Evolutionary conservation across 345 rosid genomes (phyloP).

Genomic region (Lepidium africanum): DNA sequence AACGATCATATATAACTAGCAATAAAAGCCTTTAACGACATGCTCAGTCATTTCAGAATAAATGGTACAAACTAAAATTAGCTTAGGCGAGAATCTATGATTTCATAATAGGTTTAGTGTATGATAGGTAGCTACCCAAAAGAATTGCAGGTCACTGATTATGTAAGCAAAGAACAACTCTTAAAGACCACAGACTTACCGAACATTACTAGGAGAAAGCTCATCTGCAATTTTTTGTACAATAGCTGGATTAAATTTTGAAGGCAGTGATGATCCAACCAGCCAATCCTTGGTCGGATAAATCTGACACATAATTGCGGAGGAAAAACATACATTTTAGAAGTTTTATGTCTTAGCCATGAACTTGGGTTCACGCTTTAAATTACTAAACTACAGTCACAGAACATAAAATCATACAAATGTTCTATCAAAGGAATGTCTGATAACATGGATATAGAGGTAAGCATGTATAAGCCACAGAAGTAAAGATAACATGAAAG

Average conservation of each 20-base stretch:
- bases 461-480: background rate
- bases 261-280: conserved; percentile 70
- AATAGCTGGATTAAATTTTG: conserved; percentile 47
- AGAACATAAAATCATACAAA: background rate
- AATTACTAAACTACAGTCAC: background rate
- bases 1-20: background rate
- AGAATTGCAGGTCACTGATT: background rate
- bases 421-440: background rate
- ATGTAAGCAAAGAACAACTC: background rate
- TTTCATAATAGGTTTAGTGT: background rate
- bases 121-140: background rate
- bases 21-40: background rate
- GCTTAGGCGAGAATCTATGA: background rate
- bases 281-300: conserved; percentile 84
- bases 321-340: background rate
- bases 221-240: conserved; percentile 53
- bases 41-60: background rate
- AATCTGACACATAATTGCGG: conserved; percentile 35
- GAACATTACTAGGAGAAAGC: conserved; percentile 58
- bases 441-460: background rate
- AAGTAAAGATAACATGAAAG: background rate
- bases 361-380: background rate
- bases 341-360: background rate
- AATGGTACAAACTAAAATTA: background rate
- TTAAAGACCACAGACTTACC: conserved; percentile 40